These are phyloP conservation scores for Thalassiosira livingstoniorum DNA, from an alignment of 352 stramenopile genomes.

Conservation along the genomic window DNA sequence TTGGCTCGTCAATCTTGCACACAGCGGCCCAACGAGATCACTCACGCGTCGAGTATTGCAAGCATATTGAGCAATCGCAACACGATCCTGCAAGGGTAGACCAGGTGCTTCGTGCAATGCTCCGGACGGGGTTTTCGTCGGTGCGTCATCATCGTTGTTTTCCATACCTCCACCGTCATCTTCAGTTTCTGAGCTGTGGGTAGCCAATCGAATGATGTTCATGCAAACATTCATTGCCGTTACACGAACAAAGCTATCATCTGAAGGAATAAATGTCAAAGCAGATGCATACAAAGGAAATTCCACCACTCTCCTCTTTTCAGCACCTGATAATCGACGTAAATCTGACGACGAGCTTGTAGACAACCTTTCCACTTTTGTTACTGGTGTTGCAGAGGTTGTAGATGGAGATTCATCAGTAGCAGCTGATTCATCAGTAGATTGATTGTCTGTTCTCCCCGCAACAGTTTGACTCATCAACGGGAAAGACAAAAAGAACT, in stretches of 20 bases:
- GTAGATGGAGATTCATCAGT: not conserved
- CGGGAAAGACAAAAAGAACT: constrained; percentile 85
- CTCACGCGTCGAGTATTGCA: constrained; percentile 73
- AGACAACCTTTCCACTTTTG: too few relatives aligned
- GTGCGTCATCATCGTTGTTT: constrained; percentile 32
- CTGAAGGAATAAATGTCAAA: constrained; percentile 78
- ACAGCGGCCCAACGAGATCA: constrained; percentile 78
- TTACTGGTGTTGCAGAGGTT: not conserved
- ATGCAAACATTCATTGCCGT: constrained; percentile 87
- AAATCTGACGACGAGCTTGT: too few relatives aligned
- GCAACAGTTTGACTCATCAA: constrained; percentile 1
- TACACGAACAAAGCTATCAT: constrained; percentile 81
- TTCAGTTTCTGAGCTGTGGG: constrained; percentile 21
- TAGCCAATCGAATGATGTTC: constrained; percentile 80
- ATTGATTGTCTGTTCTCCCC: not conserved
- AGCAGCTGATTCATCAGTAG: not conserved
- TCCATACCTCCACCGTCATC: constrained; percentile 31
- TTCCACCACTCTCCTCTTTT: constrained; percentile 54
- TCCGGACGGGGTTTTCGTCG: constrained; percentile 63
- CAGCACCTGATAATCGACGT: too few relatives aligned
- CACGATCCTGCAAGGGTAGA: constrained; percentile 77
- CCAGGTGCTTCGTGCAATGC: constrained; percentile 68
- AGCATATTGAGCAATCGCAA: constrained; percentile 80
- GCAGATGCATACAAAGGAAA: constrained; percentile 84
- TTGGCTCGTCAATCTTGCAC: constrained; percentile 71